phyloP scores from a whole-genome alignment of 2,329 filamentous ascomycete species.

The Monosporascus sp. region DNA sequence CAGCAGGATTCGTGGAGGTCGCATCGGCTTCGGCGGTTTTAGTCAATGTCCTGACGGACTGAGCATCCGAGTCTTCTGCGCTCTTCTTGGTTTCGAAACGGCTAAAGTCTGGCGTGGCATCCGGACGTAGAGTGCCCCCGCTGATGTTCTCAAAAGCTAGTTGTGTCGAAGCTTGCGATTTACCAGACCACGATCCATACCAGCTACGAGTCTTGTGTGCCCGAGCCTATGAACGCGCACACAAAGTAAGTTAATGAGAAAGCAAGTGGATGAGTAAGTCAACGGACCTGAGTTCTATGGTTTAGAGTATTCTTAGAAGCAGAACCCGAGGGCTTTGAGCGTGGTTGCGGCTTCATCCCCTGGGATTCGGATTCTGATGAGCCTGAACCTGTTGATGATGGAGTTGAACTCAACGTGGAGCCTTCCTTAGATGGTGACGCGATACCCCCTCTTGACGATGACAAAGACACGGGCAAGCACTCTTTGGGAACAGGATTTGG shows the following conservation, averaged over 20 bases:
- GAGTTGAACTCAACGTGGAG: neutral
- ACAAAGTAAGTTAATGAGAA: neutral
- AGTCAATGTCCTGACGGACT: slow-evolving; percentile 24
- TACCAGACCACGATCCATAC: slow-evolving; percentile 59
- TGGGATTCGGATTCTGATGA: slow-evolving; percentile 6
- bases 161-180: slow-evolving; percentile 54
- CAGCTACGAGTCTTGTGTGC: slow-evolving; percentile 46
- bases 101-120: slow-evolving; percentile 41
- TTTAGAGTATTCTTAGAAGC: slow-evolving; percentile 6
- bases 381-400: neutral
- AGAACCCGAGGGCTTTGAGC: slow-evolving; percentile 3
- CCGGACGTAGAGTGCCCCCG: slow-evolving; percentile 46
- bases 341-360: slow-evolving; percentile 14
- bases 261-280: neutral
- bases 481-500: slow-evolving; percentile 27
- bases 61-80: slow-evolving; percentile 25
- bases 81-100: slow-evolving; percentile 43
- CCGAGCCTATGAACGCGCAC: slow-evolving; percentile 32
- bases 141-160: slow-evolving; percentile 56
- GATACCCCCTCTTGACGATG: slow-evolving; percentile 12
- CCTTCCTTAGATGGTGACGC: slow-evolving; percentile 15
- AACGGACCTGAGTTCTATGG: slow-evolving; percentile 15
- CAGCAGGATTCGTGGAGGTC: slow-evolving; percentile 21
- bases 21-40: slow-evolving; percentile 24
- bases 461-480: slow-evolving; percentile 13